A percentile compares a stretch with the other conserved stretches of the same genome.
Evolutionary conservation across 768 basidiomycete species (phyloP).

Genomic region (Lactarius evosmus): DNA sequence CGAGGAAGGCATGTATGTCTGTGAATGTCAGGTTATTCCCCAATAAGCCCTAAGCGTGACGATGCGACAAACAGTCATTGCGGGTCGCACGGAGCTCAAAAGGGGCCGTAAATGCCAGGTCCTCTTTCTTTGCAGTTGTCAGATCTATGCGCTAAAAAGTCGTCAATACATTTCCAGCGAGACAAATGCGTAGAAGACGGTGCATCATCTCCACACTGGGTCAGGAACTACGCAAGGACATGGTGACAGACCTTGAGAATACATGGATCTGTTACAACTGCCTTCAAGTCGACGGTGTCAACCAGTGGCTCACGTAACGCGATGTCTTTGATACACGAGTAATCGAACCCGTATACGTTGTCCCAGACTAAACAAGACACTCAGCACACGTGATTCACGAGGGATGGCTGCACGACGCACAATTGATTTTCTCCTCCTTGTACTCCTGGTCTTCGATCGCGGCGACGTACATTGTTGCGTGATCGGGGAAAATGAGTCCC

Average conservation of each 20-base stretch:
- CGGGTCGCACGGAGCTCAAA: constrained; percentile 81
- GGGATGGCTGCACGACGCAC: constrained; percentile 48
- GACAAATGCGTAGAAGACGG: background rate
- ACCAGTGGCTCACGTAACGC: constrained; percentile 95
- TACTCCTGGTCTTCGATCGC: constrained; percentile 99
- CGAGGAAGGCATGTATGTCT: constrained; percentile 98
- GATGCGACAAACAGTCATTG: constrained; percentile 73
- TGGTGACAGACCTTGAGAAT: constrained; percentile 65
- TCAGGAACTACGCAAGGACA: background rate
- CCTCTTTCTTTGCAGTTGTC: constrained; percentile 90
- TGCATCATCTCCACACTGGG: background rate
- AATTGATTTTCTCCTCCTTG: constrained; percentile 99
- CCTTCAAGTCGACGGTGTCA: constrained; percentile 96
- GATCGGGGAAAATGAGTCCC: constrained; percentile 95
- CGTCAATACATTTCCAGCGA: constrained; percentile 6
- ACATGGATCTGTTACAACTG: constrained; percentile 91
- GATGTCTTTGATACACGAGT: constrained; percentile 98
- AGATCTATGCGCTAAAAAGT: constrained; percentile 76
- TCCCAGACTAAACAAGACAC: constrained; percentile 79
- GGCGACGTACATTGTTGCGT: constrained; percentile 85
- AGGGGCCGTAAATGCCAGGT: constrained; percentile 78
- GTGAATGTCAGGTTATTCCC: constrained; percentile 19
- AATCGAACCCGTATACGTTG: constrained; percentile 99
- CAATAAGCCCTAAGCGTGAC: background rate
- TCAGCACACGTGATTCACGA: constrained; percentile 13